A percentile compares a stretch with the other conserved stretches of the same genome.
These are phyloP conservation scores for Stephania yunnanensis DNA, from an alignment of 164 flowering plant species.

Conservation along the genomic window DNA sequence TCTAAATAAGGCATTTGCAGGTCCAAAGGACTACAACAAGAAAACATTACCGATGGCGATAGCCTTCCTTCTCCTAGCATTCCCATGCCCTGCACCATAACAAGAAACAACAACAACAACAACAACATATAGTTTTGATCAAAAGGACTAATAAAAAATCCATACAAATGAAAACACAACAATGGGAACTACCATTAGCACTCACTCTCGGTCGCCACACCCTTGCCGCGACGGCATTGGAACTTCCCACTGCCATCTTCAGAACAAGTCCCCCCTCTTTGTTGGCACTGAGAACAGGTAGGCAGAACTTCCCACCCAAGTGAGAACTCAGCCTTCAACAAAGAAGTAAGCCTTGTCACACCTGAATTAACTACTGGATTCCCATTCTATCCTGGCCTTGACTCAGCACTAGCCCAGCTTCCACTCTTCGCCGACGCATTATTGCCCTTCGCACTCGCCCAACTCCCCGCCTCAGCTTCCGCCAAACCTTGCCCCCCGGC, in stretches of 20 bases:
- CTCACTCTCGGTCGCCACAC: background rate
- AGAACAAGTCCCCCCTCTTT: background rate
- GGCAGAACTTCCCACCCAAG: background rate
- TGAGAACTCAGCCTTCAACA: background rate
- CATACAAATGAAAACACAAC: too few relatives aligned
- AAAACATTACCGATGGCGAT: background rate
- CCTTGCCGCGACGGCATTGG: background rate
- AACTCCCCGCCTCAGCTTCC: background rate
- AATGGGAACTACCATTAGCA: too few relatives aligned
- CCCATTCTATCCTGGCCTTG: background rate
- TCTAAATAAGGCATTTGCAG: too few relatives aligned
- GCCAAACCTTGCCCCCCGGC: background rate
- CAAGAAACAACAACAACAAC: too few relatives aligned
- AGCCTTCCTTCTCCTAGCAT: background rate
- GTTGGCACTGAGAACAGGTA: background rate
- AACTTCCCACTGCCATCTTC: background rate
- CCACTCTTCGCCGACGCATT: too few relatives aligned
- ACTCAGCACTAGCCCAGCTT: background rate
- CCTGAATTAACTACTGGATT: background rate
- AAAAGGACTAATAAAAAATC: too few relatives aligned
- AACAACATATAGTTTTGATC: too few relatives aligned
- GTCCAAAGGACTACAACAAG: too few relatives aligned
- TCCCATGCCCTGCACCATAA: background rate
- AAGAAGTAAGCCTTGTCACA: background rate
- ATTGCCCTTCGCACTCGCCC: background rate